These are phyloP conservation scores for Elsinoe necatrix DNA, from an alignment of 2,329 filamentous ascomycete species.

Conservation along the genomic window DNA sequence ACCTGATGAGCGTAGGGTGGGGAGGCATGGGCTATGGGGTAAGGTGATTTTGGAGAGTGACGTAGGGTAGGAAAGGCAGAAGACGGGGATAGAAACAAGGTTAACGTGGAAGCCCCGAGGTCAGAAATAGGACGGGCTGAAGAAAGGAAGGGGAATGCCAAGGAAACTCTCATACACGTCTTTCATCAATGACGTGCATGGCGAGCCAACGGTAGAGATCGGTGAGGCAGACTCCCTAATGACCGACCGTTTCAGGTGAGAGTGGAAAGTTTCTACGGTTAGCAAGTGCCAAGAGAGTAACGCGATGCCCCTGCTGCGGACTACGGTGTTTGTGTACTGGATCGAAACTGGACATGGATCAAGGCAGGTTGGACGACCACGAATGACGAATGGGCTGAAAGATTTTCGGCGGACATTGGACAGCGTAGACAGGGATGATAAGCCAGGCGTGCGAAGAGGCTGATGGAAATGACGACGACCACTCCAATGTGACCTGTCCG, in stretches of 20 bases:
- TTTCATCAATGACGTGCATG: neutral
- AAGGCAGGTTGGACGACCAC: neutral
- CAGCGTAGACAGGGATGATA: neutral
- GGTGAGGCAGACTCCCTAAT: neutral
- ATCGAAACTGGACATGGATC: neutral
- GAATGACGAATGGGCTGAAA: neutral
- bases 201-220: neutral
- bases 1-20: neutral
- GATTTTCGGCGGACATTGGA: neutral
- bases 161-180: neutral
- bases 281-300: neutral
- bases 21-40: neutral
- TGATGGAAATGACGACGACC: constrained; percentile 6
- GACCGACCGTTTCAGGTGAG: neutral
- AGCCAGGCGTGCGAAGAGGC: neutral
- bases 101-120: neutral
- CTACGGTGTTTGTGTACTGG: neutral
- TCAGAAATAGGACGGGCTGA: neutral
- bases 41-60: neutral
- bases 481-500: neutral
- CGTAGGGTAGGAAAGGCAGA: neutral
- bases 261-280: neutral
- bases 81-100: too few relatives aligned
- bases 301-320: neutral
- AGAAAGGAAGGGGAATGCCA: neutral